These are phyloP conservation scores for Acmispon strigosus DNA, from an alignment of 306 rosid genomes.

Conservation along the genomic window DNA sequence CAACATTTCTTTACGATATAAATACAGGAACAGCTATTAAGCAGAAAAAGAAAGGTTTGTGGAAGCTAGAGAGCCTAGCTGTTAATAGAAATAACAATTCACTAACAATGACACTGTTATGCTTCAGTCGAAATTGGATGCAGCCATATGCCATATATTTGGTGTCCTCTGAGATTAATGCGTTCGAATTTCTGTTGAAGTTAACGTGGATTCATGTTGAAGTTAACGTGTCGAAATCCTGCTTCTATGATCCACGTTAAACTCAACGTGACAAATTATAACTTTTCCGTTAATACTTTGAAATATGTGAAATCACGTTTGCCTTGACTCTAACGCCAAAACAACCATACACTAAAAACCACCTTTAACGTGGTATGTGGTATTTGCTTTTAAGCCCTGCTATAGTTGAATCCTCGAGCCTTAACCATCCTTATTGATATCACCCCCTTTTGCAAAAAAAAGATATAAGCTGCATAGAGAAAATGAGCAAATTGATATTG, in stretches of 20 bases:
- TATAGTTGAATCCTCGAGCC: slow-evolving; percentile 16
- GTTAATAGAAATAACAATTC: neutral
- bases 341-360: too few species aligned
- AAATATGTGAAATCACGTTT: too few species aligned
- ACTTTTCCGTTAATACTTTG: too few species aligned
- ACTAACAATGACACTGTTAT: neutral
- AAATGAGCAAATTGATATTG: neutral
- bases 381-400: neutral
- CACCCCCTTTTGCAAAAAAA: slow-evolving; percentile 40
- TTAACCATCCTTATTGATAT: slow-evolving; percentile 16
- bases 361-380: neutral
- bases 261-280: too few species aligned
- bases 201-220: too few species aligned
- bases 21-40: neutral
- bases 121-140: neutral
- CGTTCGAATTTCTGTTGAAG: too few species aligned
- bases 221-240: too few species aligned
- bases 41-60: neutral
- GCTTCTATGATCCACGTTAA: too few species aligned
- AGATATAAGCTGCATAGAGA: slow-evolving; percentile 51
- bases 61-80: neutral
- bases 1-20: neutral
- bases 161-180: neutral
- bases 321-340: too few species aligned
- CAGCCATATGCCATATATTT: neutral